Conservation (phyloP, 352 stramenopile genomes). For the Peronospora tabacina region DNA sequence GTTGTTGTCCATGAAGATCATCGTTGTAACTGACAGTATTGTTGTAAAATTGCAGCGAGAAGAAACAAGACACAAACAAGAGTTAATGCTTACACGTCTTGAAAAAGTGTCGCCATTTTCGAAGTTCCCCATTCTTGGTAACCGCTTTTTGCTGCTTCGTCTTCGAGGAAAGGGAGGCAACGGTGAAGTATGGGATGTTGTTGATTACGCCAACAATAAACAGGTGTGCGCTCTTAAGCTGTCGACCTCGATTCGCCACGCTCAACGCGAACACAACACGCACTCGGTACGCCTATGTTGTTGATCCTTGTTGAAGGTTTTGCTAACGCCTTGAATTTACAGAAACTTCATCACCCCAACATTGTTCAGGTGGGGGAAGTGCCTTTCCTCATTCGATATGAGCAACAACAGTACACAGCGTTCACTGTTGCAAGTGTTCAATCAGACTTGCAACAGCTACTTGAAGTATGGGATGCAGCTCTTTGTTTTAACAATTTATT, state of each 20-base stretch:
- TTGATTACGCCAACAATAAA: slow-evolving; percentile 66
- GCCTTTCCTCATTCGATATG: slow-evolving; percentile 56
- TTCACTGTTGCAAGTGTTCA: slow-evolving; percentile 70
- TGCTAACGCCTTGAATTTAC: slow-evolving; percentile 13
- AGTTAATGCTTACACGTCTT: slow-evolving; percentile 58
- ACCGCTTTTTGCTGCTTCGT: slow-evolving; percentile 56
- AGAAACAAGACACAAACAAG: slow-evolving; percentile 71
- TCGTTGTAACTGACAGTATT: slow-evolving; percentile 12
- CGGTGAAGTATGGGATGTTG: slow-evolving; percentile 74
- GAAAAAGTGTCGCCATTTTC: slow-evolving; percentile 71
- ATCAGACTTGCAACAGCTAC: slow-evolving; percentile 63
- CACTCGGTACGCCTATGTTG: slow-evolving; percentile 43
- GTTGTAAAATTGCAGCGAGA: slow-evolving; percentile 35
- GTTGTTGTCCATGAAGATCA: background rate
- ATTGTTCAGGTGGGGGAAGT: slow-evolving; percentile 58
- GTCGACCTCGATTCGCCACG: slow-evolving; percentile 63
- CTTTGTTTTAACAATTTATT: background rate
- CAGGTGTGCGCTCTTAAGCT: slow-evolving; percentile 58
- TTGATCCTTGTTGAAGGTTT: background rate
- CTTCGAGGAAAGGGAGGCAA: slow-evolving; percentile 70
- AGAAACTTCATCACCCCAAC: slow-evolving; percentile 62
- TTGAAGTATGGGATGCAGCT: slow-evolving; percentile 38
- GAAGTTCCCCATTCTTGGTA: slow-evolving; percentile 62
- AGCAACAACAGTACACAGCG: slow-evolving; percentile 62
- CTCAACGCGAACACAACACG: slow-evolving; percentile 56